A percentile compares a stretch with the other conserved stretches of the same genome.
Conservation (phyloP, 1,284 basidiomycete species). For the Athelia sp. region DNA sequence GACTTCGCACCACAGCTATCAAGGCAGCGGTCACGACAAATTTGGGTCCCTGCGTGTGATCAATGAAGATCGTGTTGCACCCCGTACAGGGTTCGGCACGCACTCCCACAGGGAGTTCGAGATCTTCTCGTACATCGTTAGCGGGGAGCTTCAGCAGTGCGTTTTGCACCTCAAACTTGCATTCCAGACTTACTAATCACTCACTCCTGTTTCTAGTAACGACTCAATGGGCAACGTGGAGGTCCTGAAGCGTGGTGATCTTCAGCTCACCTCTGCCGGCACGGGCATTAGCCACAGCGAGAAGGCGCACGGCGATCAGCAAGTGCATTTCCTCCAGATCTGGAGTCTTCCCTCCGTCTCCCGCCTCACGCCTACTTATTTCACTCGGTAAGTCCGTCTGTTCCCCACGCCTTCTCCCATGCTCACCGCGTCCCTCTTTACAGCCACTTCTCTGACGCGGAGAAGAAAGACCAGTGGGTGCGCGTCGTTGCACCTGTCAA, state of each 20-base stretch:
- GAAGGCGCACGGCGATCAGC: conserved; percentile 50
- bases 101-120: conserved; percentile 87
- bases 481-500: conserved; percentile 68
- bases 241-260: conserved; percentile 79
- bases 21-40: conserved; percentile 48
- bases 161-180: conserved; percentile 19
- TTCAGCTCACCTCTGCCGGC: conserved; percentile 90
- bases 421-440: conserved; percentile 1
- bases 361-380: conserved; percentile 71
- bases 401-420: neutral
- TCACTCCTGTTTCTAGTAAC: conserved; percentile 38
- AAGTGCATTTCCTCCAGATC: conserved; percentile 85
- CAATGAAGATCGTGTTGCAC: conserved; percentile 87
- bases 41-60: conserved; percentile 70
- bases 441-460: conserved; percentile 76
- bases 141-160: conserved; percentile 77
- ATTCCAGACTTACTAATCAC: conserved; percentile 3
- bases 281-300: conserved; percentile 86
- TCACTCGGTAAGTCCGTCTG: conserved; percentile 48
- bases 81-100: conserved; percentile 78
- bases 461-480: conserved; percentile 70
- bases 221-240: conserved; percentile 91
- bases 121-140: conserved; percentile 85
- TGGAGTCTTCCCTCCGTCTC: conserved; percentile 69
- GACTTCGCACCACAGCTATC: conserved; percentile 43